phyloP scores from a whole-genome alignment of 2,329 filamentous ascomycete genomes.

The Paecilomyces fulvus region DNA sequence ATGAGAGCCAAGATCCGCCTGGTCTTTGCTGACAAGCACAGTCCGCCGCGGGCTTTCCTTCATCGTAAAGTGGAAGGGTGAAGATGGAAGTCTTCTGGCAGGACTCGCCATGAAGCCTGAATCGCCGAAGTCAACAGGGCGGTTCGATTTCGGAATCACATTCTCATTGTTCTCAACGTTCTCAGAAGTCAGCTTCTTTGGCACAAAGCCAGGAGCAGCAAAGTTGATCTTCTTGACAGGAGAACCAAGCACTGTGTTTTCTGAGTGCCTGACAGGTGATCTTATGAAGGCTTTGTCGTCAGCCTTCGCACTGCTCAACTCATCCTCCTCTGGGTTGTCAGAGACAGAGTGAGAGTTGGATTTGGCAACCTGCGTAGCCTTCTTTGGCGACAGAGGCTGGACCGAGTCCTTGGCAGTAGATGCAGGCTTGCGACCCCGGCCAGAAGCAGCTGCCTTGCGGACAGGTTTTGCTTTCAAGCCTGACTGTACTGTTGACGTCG shows the following conservation, averaged over 20 bases:
- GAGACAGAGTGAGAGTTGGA: constrained; percentile 28
- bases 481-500: constrained; percentile 16
- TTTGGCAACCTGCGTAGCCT: constrained; percentile 39
- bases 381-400: constrained; percentile 41
- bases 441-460: constrained; percentile 29
- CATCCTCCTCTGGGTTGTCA: constrained; percentile 34
- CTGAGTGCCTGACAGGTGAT: constrained; percentile 24
- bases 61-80: constrained; percentile 35
- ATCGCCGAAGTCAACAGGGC: constrained; percentile 23
- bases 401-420: constrained; percentile 17
- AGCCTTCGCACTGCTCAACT: constrained; percentile 28
- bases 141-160: constrained; percentile 16
- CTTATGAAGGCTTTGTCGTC: constrained; percentile 21
- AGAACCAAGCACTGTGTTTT: constrained; percentile 22
- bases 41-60: constrained; percentile 33
- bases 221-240: constrained; percentile 34
- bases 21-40: constrained; percentile 16
- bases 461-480: constrained; percentile 39
- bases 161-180: constrained; percentile 25
- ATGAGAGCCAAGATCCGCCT: constrained; percentile 11
- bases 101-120: constrained; percentile 34
- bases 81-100: constrained; percentile 35
- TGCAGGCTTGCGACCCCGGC: constrained; percentile 24
- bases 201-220: constrained; percentile 6
- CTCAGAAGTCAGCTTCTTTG: constrained; percentile 4